Conservation (phyloP, 176 grass and related monocot species). For the Eragrostis nindensis region DNA sequence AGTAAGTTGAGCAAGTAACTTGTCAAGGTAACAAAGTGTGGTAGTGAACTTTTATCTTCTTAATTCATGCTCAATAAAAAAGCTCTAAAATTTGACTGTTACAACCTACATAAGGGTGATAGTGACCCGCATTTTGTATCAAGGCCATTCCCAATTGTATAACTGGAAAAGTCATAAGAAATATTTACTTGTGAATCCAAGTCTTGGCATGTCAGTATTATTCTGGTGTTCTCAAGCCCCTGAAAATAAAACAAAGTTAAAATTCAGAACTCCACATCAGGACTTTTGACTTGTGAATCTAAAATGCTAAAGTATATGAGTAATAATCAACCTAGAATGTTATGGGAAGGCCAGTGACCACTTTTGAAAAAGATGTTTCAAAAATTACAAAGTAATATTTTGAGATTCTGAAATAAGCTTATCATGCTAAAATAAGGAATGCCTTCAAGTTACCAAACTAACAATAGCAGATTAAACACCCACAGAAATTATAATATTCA, state of each 20-base stretch:
- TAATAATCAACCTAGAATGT: not conserved
- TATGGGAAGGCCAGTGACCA: not conserved
- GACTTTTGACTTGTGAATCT: not conserved
- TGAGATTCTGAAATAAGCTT: not conserved
- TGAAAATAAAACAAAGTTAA: conserved; percentile 43
- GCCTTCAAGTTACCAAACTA: not conserved
- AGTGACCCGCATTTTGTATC: not conserved
- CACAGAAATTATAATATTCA: not conserved
- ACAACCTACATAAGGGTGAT: not conserved
- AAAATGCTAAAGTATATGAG: not conserved
- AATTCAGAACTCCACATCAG: conserved; percentile 20
- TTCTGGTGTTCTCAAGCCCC: conserved; percentile 54
- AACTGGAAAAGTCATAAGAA: conserved; percentile 7
- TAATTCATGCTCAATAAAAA: not conserved
- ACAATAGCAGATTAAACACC: not conserved
- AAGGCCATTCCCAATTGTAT: not conserved
- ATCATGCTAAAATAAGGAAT: not conserved
- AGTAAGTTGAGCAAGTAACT: not conserved
- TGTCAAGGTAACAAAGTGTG: not conserved
- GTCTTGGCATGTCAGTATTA: conserved; percentile 66
- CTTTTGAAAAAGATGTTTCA: not conserved
- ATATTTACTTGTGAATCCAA: conserved; percentile 56
- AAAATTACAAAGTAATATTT: not conserved
- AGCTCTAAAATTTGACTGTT: not conserved
- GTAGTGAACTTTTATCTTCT: not conserved